phyloP scores from a whole-genome alignment of 2,329 filamentous ascomycete species.

The Paraphoma chrysanthemicola region DNA sequence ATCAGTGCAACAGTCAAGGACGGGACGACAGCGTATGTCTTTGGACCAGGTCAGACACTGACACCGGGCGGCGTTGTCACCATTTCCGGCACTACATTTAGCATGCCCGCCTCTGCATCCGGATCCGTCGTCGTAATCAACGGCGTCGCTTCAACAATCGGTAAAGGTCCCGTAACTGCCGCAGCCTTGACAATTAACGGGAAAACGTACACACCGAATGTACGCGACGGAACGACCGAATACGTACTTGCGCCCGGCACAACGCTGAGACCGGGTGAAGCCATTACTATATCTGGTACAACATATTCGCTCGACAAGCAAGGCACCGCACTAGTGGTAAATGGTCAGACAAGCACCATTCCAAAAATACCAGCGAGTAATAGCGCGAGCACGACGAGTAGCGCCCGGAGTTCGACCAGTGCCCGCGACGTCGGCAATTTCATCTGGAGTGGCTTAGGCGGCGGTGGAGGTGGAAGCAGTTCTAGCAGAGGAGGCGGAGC shows the following conservation, averaged over 20 bases:
- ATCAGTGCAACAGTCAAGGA: slow-evolving; percentile 20
- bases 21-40: slow-evolving; percentile 34
- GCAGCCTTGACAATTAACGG: slow-evolving; percentile 36
- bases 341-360: slow-evolving; percentile 41
- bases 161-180: slow-evolving; percentile 19
- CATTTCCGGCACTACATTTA: slow-evolving; percentile 37
- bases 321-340: slow-evolving; percentile 39
- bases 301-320: slow-evolving; percentile 34
- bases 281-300: slow-evolving; percentile 34
- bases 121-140: slow-evolving; percentile 36
- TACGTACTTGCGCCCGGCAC: slow-evolving; percentile 29
- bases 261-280: slow-evolving; percentile 31
- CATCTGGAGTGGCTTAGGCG: slow-evolving; percentile 35
- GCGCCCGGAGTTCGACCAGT: slow-evolving; percentile 1
- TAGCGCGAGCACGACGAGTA: slow-evolving; percentile 31
- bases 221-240: slow-evolving; percentile 32
- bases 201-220: slow-evolving; percentile 30
- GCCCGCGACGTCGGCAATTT: slow-evolving; percentile 24
- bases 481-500: slow-evolving; percentile 15
- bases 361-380: slow-evolving; percentile 32
- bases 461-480: slow-evolving; percentile 10
- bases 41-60: slow-evolving; percentile 32
- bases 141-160: slow-evolving; percentile 33
- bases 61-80: slow-evolving; percentile 34
- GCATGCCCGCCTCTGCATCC: slow-evolving; percentile 29